These are phyloP conservation scores for Warburgia ugandensis DNA, from an alignment of 164 flowering plant genomes.

Conservation along the genomic window DNA sequence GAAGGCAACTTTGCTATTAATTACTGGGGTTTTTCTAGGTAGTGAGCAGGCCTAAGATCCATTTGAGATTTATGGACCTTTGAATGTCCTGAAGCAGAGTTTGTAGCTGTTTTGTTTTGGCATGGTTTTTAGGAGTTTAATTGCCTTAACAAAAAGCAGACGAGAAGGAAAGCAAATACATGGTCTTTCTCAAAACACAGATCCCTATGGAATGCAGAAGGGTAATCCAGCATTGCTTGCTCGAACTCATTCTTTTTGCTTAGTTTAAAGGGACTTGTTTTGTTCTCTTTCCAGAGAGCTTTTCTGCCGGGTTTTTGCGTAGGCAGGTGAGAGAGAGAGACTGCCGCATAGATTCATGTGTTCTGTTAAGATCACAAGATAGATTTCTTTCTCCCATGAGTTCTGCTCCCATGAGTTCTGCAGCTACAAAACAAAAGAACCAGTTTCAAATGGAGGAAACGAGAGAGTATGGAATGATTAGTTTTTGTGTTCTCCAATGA, in stretches of 20 bases:
- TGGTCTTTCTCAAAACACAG: slow-evolving; percentile 62
- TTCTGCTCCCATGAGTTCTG: slow-evolving; percentile 23
- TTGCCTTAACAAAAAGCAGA: no score
- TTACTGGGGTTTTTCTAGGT: background rate
- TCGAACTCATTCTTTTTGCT: slow-evolving; percentile 66
- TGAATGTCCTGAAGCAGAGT: slow-evolving; percentile 6
- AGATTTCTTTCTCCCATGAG: slow-evolving; percentile 16
- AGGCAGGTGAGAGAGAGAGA: slow-evolving; percentile 19
- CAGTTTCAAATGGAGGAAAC: slow-evolving; percentile 17
- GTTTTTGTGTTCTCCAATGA: slow-evolving; percentile 45
- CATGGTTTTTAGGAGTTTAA: no score
- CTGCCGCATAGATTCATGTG: slow-evolving; percentile 12
- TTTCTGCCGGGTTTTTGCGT: slow-evolving; percentile 13
- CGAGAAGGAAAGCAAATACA: slow-evolving; percentile 13
- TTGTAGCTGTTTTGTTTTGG: no score
- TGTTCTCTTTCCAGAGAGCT: slow-evolving; percentile 26
- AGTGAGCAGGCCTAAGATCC: background rate
- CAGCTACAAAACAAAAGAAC: slow-evolving; percentile 26
- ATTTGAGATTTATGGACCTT: slow-evolving; percentile 1
- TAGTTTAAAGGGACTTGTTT: slow-evolving; percentile 48
- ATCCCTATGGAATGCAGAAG: slow-evolving; percentile 82
- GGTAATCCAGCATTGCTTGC: slow-evolving; percentile 43
- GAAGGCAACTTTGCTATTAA: slow-evolving; percentile 1
- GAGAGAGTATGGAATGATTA: slow-evolving; percentile 15
- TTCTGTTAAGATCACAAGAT: no score